Evolutionary conservation across 306 rosid species (phyloP).

Genomic region (Sphenostylis stenocarpa): DNA sequence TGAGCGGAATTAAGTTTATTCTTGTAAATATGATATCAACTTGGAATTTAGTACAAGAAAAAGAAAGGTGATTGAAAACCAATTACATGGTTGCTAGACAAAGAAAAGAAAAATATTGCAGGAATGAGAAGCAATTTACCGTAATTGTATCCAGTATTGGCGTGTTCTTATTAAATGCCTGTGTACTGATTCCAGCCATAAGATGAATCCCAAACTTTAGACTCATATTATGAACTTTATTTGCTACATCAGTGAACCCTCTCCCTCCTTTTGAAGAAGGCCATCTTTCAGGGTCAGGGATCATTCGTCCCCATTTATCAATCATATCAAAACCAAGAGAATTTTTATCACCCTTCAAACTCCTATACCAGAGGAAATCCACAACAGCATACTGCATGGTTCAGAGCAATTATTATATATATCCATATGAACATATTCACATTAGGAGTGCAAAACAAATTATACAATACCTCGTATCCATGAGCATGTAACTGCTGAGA

Average conservation of each 20-base stretch:
- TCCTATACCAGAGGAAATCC: slow-evolving; percentile 85
- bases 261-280: slow-evolving; percentile 70
- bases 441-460: not conserved
- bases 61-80: too few relatives aligned
- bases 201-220: slow-evolving; percentile 84
- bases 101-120: not conserved
- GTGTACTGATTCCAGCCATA: slow-evolving; percentile 82
- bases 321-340: slow-evolving; percentile 65
- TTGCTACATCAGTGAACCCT: slow-evolving; percentile 57
- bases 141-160: slow-evolving; percentile 61
- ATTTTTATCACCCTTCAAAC: slow-evolving; percentile 45
- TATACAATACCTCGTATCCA: slow-evolving; percentile 34
- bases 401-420: not conserved
- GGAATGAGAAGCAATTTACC: slow-evolving; percentile 6
- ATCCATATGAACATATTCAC: not conserved
- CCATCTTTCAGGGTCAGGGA: slow-evolving; percentile 76
- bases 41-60: too few relatives aligned
- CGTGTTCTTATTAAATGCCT: slow-evolving; percentile 58
- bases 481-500: not conserved
- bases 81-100: too few relatives aligned
- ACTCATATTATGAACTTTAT: slow-evolving; percentile 58
- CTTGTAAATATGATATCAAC: too few relatives aligned
- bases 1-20: too few relatives aligned
- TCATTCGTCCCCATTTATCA: slow-evolving; percentile 78
- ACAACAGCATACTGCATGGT: slow-evolving; percentile 68